Base-by-base conservation (phyloP, 768 basidiomycete species). In the Lyophyllum shimeji region DNA sequence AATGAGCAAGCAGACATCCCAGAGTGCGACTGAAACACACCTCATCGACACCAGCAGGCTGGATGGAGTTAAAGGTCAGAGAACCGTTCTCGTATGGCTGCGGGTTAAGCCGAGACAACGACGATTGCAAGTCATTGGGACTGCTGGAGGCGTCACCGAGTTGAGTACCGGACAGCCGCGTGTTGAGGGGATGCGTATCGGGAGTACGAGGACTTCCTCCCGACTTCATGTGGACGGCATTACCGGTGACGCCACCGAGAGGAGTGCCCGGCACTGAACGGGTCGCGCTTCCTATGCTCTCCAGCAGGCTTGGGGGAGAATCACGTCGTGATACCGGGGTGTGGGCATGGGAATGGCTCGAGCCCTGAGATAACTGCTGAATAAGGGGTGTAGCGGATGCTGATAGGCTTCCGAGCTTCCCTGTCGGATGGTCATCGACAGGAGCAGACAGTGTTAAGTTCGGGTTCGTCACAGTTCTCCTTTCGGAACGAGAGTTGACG, bases 221-320 rank as follows among this genome's bases (percentile, higher is more conserved):
- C 3, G 85, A 80, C 73, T 88, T 89, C 59, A 85, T 65, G 43
- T 88, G 69, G 66, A 81, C 79, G 11, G 74, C 63, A 4, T 71
- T 70, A 40, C 76, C 76, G 43, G 76, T 78, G 13, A 83, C 62
- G n/a, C 86, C 71, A 9, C 81, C 82, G 7, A 91, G 70, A 20
- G 91, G 91, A 2, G 91, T 93, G 1, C 89, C 90, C 46, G 91
- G 91, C 20, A 93, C 91, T 39, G 91, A 93, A 54, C 90, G 87
- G 29, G 88, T 82, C 29, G 85, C 78, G 33, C 76, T 73, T 33
- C 80, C 80, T 52, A 89, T 69, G 50, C 74, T 76, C 52, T 92
- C 89, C 20, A 87, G 70, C 17, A 83, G 67, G 50, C 81, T 81
- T 12, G 84, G 84, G 29, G 91, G 90, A 15, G 91, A 93, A 20